Conservation (phyloP, 1,139 yeast genomes). For the Diutina ranongensis region DNA sequence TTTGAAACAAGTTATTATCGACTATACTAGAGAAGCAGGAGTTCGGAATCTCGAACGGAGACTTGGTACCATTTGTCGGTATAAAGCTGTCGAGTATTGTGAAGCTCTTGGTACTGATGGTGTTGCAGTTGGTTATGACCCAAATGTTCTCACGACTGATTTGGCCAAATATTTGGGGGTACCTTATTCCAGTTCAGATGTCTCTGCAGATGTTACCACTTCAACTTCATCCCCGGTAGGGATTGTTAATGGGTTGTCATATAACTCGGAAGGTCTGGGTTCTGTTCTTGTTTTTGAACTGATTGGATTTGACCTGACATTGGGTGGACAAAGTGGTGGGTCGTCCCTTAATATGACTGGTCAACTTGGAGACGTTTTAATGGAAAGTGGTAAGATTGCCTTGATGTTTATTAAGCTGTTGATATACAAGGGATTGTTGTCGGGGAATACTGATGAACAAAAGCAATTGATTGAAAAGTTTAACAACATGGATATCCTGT, state of each 20-base stretch:
- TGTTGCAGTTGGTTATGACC: conserved; percentile 16
- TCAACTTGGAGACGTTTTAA: conserved; percentile 68
- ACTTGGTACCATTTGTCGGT: conserved; percentile 64
- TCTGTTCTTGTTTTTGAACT: conserved; percentile 75
- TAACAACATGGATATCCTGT: conserved; percentile 52
- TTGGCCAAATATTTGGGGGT: conserved; percentile 42
- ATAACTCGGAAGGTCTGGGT: conserved; percentile 83
- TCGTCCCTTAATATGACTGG: conserved; percentile 44
- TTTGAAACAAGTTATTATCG: conserved; percentile 48
- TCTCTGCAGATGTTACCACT: conserved; percentile 15
- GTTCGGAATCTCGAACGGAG: conserved; percentile 70
- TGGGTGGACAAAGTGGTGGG: neutral
- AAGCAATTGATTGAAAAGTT: conserved; percentile 28
- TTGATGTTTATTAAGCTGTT: conserved; percentile 62
- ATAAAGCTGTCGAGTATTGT: conserved; percentile 71
- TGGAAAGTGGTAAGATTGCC: conserved; percentile 78
- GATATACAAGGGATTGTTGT: conserved; percentile 23
- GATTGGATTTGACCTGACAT: conserved; percentile 35
- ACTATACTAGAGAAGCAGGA: conserved; percentile 82
- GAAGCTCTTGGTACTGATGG: conserved; percentile 19
- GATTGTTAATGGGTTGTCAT: conserved; percentile 83
- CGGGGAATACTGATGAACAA: conserved; percentile 13
- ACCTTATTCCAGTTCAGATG: conserved; percentile 26
- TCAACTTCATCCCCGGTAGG: conserved; percentile 28
- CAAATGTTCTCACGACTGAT: conserved; percentile 30